phyloP scores from a whole-genome alignment of 2,329 filamentous ascomycete genomes.

The Epichloe typhina region DNA sequence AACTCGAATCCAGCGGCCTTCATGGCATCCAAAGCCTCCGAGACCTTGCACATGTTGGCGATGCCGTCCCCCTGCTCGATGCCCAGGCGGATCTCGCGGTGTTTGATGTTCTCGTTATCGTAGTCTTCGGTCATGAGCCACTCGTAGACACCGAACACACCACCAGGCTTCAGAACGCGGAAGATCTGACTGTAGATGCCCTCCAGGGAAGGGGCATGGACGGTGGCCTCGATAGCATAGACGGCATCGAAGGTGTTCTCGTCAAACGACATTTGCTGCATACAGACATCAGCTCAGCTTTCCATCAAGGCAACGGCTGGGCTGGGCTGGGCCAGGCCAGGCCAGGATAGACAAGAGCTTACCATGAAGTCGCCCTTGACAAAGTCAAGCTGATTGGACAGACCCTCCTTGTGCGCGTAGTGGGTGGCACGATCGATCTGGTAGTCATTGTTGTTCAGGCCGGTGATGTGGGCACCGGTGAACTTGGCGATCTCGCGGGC shows the following conservation, averaged over 20 bases:
- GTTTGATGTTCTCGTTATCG: slow-evolving; percentile 74
- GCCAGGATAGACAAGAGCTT: not conserved
- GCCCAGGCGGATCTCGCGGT: slow-evolving; percentile 80
- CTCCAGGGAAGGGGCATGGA: slow-evolving; percentile 81
- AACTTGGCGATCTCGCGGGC: slow-evolving; percentile 96
- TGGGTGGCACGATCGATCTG: slow-evolving; percentile 87
- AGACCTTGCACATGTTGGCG: slow-evolving; percentile 87
- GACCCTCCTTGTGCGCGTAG: slow-evolving; percentile 70
- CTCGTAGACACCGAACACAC: slow-evolving; percentile 93
- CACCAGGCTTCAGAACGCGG: slow-evolving; percentile 90
- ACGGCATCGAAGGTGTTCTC: slow-evolving; percentile 88
- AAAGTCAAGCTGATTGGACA: slow-evolving; percentile 68
- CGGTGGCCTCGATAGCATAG: slow-evolving; percentile 94
- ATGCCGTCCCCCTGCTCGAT: slow-evolving; percentile 93
- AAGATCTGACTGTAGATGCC: slow-evolving; percentile 92
- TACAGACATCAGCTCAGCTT: slow-evolving; percentile 1
- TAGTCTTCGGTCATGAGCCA: slow-evolving; percentile 98
- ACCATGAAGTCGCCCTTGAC: slow-evolving; percentile 97
- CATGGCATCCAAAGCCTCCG: slow-evolving; percentile 71
- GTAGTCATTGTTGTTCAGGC: slow-evolving; percentile 98
- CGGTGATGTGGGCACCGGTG: slow-evolving; percentile 75
- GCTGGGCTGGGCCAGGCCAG: not conserved
- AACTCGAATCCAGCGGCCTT: slow-evolving; percentile 78
- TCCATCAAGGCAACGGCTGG: not conserved
- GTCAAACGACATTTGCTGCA: slow-evolving; percentile 70